Conservation (phyloP, 345 rosid genomes). For the Boechera divaricarpa region DNA sequence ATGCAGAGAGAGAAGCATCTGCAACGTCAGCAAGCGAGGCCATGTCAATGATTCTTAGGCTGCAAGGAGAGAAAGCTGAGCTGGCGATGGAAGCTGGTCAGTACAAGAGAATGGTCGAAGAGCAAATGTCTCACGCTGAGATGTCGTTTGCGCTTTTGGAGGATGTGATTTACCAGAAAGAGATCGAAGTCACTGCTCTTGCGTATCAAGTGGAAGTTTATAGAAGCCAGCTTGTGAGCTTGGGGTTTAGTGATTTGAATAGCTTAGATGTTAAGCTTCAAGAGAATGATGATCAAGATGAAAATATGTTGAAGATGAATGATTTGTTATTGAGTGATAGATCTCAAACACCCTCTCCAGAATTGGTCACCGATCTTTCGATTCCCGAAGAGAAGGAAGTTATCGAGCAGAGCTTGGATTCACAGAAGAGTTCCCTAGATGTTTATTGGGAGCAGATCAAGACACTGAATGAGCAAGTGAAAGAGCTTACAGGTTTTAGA, state of each 20-base stretch:
- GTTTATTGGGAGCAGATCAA: conserved; percentile 68
- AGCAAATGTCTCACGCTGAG: conserved; percentile 74
- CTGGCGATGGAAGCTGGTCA: conserved; percentile 81
- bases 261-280: conserved; percentile 50
- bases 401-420: conserved; percentile 38
- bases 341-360: conserved; percentile 27
- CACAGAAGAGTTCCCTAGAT: conserved; percentile 47
- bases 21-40: conserved; percentile 78
- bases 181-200: conserved; percentile 75
- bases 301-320: conserved; percentile 17
- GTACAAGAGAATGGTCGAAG: conserved; percentile 83
- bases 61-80: conserved; percentile 85
- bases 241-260: conserved; percentile 62
- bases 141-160: conserved; percentile 65
- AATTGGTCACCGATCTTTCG: conserved; percentile 30
- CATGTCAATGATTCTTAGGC: conserved; percentile 80
- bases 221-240: conserved; percentile 65
- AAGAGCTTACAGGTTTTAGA: conserved; percentile 54
- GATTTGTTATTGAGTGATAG: conserved; percentile 35
- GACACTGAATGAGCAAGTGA: conserved; percentile 58
- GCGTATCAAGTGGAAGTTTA: conserved; percentile 77
- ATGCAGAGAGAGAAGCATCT: conserved; percentile 83
- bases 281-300: conserved; percentile 43
- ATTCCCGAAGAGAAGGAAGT: conserved; percentile 42
- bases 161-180: conserved; percentile 72